These are phyloP conservation scores for Syzygium grande DNA, from an alignment of 345 rosid species.

Conservation along the genomic window DNA sequence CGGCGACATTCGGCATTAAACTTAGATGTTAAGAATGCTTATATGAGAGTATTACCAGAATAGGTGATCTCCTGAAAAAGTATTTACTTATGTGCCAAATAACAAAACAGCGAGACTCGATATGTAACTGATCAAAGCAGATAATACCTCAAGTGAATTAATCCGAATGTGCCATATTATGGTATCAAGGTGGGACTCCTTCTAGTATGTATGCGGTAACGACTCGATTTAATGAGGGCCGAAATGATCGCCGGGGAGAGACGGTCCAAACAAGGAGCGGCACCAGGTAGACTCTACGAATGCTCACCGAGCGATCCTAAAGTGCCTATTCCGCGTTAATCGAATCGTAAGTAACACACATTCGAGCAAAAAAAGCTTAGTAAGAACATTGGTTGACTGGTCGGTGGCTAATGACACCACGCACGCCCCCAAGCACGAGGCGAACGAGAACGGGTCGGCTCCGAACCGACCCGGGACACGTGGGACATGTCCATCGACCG, in stretches of 20 bases:
- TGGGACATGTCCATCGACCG: neutral
- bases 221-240: neutral
- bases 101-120: neutral
- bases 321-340: too few species aligned
- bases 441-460: neutral
- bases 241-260: neutral
- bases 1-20: neutral
- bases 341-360: too few species aligned
- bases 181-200: neutral
- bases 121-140: fast-evolving
- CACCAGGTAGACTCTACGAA: fast-evolving
- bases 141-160: fast-evolving
- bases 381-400: neutral
- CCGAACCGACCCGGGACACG: neutral
- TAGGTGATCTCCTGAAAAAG: neutral
- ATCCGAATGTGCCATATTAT: neutral
- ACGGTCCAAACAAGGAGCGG: neutral
- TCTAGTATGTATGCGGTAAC: neutral
- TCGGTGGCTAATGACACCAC: neutral
- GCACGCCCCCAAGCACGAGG: neutral
- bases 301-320: too few species aligned
- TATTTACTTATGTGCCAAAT: neutral
- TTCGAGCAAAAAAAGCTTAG: neutral
- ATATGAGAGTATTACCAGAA: neutral
- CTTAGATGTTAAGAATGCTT: neutral